Conservation (phyloP, 139 green algal species). For the Chlamydomonas sp. region DNA sequence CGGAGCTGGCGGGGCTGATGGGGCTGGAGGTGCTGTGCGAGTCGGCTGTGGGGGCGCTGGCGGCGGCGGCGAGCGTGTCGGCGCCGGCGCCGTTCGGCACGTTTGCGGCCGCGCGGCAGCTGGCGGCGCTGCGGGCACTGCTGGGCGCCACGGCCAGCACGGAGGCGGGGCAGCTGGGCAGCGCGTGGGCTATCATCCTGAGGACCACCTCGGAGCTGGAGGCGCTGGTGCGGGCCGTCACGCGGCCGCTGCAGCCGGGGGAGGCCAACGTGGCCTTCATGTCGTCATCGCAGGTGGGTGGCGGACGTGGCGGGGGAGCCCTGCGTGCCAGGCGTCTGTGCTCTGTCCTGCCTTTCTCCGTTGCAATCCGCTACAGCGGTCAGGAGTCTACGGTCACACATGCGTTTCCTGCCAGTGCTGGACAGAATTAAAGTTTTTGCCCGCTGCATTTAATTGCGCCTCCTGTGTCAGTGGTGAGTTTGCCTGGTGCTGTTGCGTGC, state of each 20-base stretch:
- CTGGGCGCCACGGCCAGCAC: constrained; percentile 63
- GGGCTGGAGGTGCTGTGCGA: constrained; percentile 73
- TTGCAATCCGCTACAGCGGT: too few species aligned
- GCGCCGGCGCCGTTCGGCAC: constrained; percentile 46
- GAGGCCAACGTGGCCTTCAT: constrained; percentile 1
- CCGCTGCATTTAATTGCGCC: too few species aligned
- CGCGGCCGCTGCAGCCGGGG: constrained; percentile 22
- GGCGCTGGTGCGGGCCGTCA: constrained; percentile 56
- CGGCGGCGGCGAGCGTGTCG: constrained; percentile 45
- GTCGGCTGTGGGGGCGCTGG: constrained; percentile 23
- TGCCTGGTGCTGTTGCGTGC: too few species aligned
- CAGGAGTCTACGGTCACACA: too few species aligned
- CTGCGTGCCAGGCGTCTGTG: too few species aligned
- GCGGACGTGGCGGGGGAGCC: neutral
- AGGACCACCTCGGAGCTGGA: constrained; percentile 78
- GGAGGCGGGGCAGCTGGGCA: constrained; percentile 77
- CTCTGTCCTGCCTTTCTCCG: too few species aligned
- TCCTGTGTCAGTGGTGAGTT: too few species aligned
- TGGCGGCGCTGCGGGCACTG: constrained; percentile 72
- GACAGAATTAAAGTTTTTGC: too few species aligned
- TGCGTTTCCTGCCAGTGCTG: too few species aligned
- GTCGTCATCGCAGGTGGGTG: constrained; percentile 2
- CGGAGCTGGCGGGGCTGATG: constrained; percentile 70
- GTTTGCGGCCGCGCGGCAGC: constrained; percentile 61
- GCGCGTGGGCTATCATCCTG: constrained; percentile 80